These are phyloP conservation scores for Miamiensis avidus DNA, from an alignment of 169 alveolate species.

Conservation along the genomic window DNA sequence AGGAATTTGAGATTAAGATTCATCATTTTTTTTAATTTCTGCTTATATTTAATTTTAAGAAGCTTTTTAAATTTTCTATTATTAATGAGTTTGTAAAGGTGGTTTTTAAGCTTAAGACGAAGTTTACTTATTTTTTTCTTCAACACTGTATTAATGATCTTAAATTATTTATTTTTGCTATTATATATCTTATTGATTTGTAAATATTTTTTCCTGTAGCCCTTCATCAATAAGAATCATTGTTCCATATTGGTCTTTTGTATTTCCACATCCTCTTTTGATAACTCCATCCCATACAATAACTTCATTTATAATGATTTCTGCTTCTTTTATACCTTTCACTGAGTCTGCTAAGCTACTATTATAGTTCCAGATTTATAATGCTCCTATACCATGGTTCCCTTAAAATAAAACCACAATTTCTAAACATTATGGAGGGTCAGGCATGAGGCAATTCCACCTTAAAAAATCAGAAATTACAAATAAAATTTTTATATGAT, in stretches of 20 bases:
- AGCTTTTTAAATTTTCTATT: not conserved
- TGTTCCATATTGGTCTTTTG: slow-evolving; percentile 52
- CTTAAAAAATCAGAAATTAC: slow-evolving; percentile 14
- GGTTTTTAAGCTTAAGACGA: slow-evolving; percentile 14
- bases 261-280: slow-evolving; percentile 60
- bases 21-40: too few relatives aligned
- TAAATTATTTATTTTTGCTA: not conserved
- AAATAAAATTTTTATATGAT: slow-evolving; percentile 2
- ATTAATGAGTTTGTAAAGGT: not conserved
- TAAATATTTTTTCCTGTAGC: not conserved
- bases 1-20: too few relatives aligned
- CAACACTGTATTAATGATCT: not conserved
- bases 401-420: slow-evolving; percentile 42
- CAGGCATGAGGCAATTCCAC: slow-evolving; percentile 75
- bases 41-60: slow-evolving; percentile 4
- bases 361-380: slow-evolving; percentile 70
- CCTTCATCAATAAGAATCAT: slow-evolving; percentile 33
- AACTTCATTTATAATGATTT: slow-evolving; percentile 33
- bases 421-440: slow-evolving; percentile 59
- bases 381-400: slow-evolving; percentile 43
- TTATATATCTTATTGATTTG: not conserved
- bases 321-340: slow-evolving; percentile 65
- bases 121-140: not conserved
- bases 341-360: slow-evolving; percentile 60
- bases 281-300: slow-evolving; percentile 51